Base-by-base conservation (phyloP, 495 filamentous ascomycete species). In the Lasiosphaeris hirsuta region DNA sequence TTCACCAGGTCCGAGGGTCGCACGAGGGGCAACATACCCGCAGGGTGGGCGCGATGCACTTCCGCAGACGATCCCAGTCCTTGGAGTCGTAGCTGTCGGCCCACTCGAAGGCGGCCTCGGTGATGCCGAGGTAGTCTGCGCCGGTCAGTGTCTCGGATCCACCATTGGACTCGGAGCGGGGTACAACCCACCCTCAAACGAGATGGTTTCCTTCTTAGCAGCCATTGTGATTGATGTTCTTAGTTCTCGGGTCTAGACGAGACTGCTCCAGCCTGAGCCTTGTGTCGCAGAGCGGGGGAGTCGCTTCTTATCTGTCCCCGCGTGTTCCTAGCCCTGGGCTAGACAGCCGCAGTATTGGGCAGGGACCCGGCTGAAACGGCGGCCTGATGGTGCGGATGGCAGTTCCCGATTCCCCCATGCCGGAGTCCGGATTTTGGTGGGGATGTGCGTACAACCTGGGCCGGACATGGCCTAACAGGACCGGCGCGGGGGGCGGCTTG, bases 31-130 rank as follows among this genome's bases (percentile, higher is more conserved):
- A 38, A 71, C 75, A 14, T 66, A 84, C 80, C 33, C 77, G 79
- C 48, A 90, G 72, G 1, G 82, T 86, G 7, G 88, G 87, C 17
- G 89, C 89, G 53, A 91, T 85, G 76, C 85, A 89, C 56, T 81
- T 81, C 36, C 75, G 69, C 19, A 92, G 80, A 30, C 88, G 84
- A 7, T 80, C 74, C 87, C 88, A 91, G 79, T 92, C 85, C 79
- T 88, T 92, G 64, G 78, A 80, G 73, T 92, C 89, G 69, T 92
- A 92, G 78, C 86, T 88, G 63, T 92, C 89, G 0, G 85, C 88
- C 89, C 89, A 92, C 59, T 91, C 86, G 69, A 88, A 88, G 46
- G 75, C 57, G 23, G 80, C 77, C 60, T 81, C 73, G 37, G 63
- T 74, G 35, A 76, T 63, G 38, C 76, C 81, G 66, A 83, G 78